Percentiles rank a stretch among this genome's conserved stretches.
These are phyloP conservation scores for Penicillium sp. DNA, from an alignment of 2,329 filamentous ascomycete genomes.

Conservation along the genomic window DNA sequence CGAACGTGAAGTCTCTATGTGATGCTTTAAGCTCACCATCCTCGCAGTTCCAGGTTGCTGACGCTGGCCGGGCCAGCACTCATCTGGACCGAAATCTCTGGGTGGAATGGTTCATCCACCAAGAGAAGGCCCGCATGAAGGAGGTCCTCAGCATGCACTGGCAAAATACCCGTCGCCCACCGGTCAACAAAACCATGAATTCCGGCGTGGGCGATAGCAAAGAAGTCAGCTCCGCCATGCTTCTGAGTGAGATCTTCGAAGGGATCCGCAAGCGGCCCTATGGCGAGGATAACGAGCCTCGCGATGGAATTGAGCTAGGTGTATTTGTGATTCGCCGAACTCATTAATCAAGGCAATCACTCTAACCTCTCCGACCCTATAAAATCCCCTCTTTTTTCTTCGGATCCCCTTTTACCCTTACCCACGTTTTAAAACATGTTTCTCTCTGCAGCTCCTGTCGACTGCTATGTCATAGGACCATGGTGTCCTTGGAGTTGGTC, in stretches of 20 bases:
- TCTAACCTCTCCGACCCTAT: not conserved
- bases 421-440: slow-evolving; percentile 20
- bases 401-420: slow-evolving; percentile 12
- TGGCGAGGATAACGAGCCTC: slow-evolving; percentile 44
- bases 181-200: slow-evolving; percentile 28
- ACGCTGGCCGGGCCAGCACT: slow-evolving; percentile 54
- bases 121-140: slow-evolving; percentile 62
- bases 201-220: slow-evolving; percentile 37
- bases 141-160: slow-evolving; percentile 48
- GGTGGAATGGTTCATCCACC: slow-evolving; percentile 66
- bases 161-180: slow-evolving; percentile 39
- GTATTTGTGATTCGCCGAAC: slow-evolving; percentile 52
- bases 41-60: slow-evolving; percentile 48
- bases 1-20: slow-evolving; percentile 44
- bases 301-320: slow-evolving; percentile 48
- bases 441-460: slow-evolving; percentile 6
- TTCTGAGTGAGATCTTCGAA: slow-evolving; percentile 61
- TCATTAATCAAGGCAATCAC: slow-evolving; percentile 20
- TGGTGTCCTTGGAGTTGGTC: slow-evolving; percentile 22
- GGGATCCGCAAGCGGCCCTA: slow-evolving; percentile 57
- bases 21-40: slow-evolving; percentile 37
- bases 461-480: slow-evolving; percentile 16
- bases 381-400: not conserved
- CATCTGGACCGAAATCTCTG: slow-evolving; percentile 55
- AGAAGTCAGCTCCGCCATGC: slow-evolving; percentile 54